Evolutionary conservation across 176 grass and related monocot genomes (phyloP), one percentile per base, ranked within the genome.

Genomic region (Zizania latifolia): DNA sequence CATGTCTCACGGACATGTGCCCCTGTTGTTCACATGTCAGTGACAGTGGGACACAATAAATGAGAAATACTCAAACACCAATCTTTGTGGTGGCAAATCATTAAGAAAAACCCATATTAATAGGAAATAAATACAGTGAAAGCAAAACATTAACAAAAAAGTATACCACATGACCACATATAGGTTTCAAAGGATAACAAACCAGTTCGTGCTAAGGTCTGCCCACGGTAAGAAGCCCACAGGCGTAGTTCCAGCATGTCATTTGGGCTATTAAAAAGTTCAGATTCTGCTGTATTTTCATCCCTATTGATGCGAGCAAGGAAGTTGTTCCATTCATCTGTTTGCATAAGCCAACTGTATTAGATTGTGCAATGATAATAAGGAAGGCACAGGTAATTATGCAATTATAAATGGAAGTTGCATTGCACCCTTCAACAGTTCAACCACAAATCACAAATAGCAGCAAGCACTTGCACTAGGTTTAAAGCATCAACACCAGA

Each of bases 251-350:
- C 93, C 74, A 97, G 68, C 72, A 81, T 78, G 54, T 97, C 93
- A 77, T 53, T 86, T 46, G 79, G 55, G 56, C 57, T 90, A 51
- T 87, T 46, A 82, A 90, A 86, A 58, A 97, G 87, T 53, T 97
- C 93, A 80, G 80, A 79, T n/a, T 93, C 93, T 67, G 85, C 12
- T 19, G 90, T 79, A 62, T 93, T 86, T 86, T 97, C 93, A 79
- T 93, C 88, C 83, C 90, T 82, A 54, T 87, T 85, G 54, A 97
- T 89, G 64, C 93, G 90, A 80, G 87, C 86, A 46, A 97, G 85
- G 61, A 97, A 97, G 51, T 97, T 97, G 70, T 89, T 86, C 93
- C 93, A 97, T 32, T 97, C 93, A 85, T 97, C 93, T 97, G 92
- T 81, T 69, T 53, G 82, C 56, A 84, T 44, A 70, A 70, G 40